Base-by-base conservation (phyloP, 2,329 filamentous ascomycete species). In the Elsinoe necatrix region DNA sequence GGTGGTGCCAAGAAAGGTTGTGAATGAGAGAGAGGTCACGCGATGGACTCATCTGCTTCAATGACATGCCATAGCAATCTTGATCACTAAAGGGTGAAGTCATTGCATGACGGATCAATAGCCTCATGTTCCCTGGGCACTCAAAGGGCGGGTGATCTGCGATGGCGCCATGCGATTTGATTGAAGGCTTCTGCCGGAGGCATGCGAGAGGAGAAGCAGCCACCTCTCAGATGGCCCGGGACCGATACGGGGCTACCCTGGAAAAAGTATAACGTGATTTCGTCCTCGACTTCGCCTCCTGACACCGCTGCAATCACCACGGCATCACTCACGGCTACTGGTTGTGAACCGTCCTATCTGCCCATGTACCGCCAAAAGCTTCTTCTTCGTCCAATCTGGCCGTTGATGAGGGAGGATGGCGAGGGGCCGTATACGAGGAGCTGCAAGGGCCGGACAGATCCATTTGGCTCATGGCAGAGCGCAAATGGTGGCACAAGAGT, bases 291-390 rank as follows among this genome's bases (percentile, higher is more conserved):
- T 52, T 52, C 48, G 48, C 31, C 48, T 37, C 48, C 48, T 52
- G 48, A 29, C 48, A 31, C 48, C 48, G 48, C 48, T 52, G 48
- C 18, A 31, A 52, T 52, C 48, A 52, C 48, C 31, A 31, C 48
- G 48, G 48, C 48, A 52, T 52, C 16, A 37, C 31, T 52, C 16
- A 37, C 31, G 29, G 29, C 31, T 35, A 45, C 48, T 52, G 18
- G 39, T 52, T 35, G 29, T 37, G 16, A 14, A 37, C 31, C 48
- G 48, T 52, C 34, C 6, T 21, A 52, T 20, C 31, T 11, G 48
- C 39, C 31, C 48, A 31, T 35, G 25, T 20, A 20, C 48, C 25
- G 34, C n/a, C 16, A 34, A 39, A 52, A 25, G 45, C 45, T 50
- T 50, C 45, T 50, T 50, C 45, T 31, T 14, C 14, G 14, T 5